phyloP scores from a whole-genome alignment of 2,329 filamentous ascomycete species.

The Pseudogymnoascus sp. region DNA sequence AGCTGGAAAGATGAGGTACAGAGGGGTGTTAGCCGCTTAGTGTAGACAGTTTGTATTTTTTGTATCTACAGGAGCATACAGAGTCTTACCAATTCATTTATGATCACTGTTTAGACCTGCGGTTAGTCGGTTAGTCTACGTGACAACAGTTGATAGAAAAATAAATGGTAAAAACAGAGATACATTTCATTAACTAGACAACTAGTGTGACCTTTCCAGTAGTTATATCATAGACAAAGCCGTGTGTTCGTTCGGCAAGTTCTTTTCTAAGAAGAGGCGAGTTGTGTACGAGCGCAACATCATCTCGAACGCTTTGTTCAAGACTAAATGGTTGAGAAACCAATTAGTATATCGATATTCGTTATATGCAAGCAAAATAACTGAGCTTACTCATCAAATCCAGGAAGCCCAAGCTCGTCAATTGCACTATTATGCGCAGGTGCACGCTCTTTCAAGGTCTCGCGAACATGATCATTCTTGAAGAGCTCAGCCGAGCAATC shows the following conservation, averaged over 20 bases:
- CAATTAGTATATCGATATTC: background rate
- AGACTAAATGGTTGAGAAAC: constrained; percentile 14
- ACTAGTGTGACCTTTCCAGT: constrained; percentile 20
- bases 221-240: constrained; percentile 24
- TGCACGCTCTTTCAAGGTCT: constrained; percentile 19
- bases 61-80: background rate
- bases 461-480: constrained; percentile 18
- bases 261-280: constrained; percentile 22
- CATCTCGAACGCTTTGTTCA: constrained; percentile 23
- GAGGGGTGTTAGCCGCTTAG: constrained; percentile 35
- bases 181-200: background rate
- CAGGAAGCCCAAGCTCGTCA: constrained; percentile 23
- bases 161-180: background rate
- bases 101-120: background rate
- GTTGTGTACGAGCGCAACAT: constrained; percentile 20
- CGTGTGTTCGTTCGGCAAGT: constrained; percentile 17
- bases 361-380: background rate
- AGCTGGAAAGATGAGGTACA: constrained; percentile 47
- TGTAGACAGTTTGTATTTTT: background rate
- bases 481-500: constrained; percentile 24
- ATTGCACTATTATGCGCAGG: constrained; percentile 19
- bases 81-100: background rate
- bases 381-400: constrained; percentile 22
- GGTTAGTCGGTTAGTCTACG: background rate
- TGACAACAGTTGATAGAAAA: background rate